Conservation (phyloP, 352 stramenopile species). For the Aphanomyces euteiches region DNA sequence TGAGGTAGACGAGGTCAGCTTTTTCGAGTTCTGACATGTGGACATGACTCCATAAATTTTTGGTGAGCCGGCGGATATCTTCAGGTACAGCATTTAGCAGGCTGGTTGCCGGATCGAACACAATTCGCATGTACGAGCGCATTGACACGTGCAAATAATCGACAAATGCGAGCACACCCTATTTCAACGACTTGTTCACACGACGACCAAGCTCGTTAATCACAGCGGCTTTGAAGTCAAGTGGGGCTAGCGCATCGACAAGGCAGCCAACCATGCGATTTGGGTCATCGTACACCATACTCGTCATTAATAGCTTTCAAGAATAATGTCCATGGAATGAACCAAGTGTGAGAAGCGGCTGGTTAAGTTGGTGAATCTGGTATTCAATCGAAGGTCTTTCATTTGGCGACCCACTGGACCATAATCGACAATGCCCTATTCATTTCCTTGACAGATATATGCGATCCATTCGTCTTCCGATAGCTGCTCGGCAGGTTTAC, state of each 20-base stretch:
- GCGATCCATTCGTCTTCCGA: neutral
- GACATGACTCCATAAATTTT: no score
- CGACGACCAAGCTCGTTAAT: neutral
- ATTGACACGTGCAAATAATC: neutral
- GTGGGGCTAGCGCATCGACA: neutral
- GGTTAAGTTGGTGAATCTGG: neutral
- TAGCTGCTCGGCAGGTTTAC: neutral
- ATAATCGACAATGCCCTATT: neutral
- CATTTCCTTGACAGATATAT: neutral
- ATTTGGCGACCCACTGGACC: neutral
- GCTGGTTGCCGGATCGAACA: no score
- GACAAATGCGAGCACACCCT: neutral
- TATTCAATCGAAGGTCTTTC: neutral
- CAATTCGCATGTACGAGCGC: neutral
- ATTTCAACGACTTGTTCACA: neutral
- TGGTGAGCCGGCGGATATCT: no score
- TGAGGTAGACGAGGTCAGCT: no score
- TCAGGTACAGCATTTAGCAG: no score
- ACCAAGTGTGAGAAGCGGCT: neutral
- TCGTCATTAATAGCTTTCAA: constrained; percentile 1
- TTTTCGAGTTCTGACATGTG: no score
- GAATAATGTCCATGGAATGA: neutral
- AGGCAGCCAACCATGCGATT: neutral
- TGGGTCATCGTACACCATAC: neutral
- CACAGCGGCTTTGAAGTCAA: neutral